Evolutionary conservation across 495 filamentous ascomycete species (phyloP).

Genomic region (Aspergillus asperescens): DNA sequence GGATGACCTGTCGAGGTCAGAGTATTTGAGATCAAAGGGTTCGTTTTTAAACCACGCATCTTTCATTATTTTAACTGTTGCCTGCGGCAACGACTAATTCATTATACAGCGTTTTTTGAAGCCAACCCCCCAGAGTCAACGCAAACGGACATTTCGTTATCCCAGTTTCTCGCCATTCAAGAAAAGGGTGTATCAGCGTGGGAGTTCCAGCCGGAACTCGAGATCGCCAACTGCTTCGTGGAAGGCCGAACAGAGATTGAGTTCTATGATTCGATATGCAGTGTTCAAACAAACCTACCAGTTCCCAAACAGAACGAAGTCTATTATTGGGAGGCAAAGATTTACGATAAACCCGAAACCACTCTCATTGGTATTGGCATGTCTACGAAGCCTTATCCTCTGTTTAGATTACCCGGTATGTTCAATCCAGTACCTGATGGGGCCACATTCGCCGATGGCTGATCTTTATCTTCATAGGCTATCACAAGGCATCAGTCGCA

Average conservation of each 20-base stretch:
- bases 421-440: not conserved
- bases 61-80: not conserved
- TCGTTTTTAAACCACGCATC: slow-evolving; percentile 16
- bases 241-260: slow-evolving; percentile 95
- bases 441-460: slow-evolving; percentile 6
- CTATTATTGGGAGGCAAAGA: slow-evolving; percentile 98
- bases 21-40: slow-evolving; percentile 97
- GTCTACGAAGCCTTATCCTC: slow-evolving; percentile 92
- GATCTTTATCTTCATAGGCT: slow-evolving; percentile 52
- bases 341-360: slow-evolving; percentile 91
- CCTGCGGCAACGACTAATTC: slow-evolving; percentile 10
- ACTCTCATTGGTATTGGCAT: slow-evolving; percentile 84
- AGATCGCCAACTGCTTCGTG: slow-evolving; percentile 98
- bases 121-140: slow-evolving; percentile 92
- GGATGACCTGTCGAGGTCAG: slow-evolving; percentile 86
- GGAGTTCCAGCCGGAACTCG: slow-evolving; percentile 97
- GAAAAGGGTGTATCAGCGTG: slow-evolving; percentile 98
- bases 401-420: slow-evolving; percentile 89
- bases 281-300: slow-evolving; percentile 92
- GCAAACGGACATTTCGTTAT: slow-evolving; percentile 94
- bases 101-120: slow-evolving; percentile 73
- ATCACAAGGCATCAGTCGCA: slow-evolving; percentile 84
- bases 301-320: slow-evolving; percentile 98
- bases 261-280: slow-evolving; percentile 96
- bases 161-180: slow-evolving; percentile 96